Conservation (phyloP, 768 basidiomycete species). For the button mushroom (Agaricus bisporus) region DNA sequence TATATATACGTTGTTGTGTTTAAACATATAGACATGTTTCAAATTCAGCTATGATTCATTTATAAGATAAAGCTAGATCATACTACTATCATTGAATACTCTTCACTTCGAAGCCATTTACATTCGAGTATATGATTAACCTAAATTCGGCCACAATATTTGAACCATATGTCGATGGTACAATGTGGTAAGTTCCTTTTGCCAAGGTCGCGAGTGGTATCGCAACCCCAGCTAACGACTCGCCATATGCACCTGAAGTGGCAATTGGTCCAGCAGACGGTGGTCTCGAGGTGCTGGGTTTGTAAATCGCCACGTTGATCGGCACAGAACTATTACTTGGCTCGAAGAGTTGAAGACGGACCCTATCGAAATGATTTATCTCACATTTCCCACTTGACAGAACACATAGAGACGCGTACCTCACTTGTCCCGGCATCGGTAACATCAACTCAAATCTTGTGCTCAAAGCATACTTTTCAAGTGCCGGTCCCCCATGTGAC, state of each 20-base stretch:
- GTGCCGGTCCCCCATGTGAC: conserved; percentile 68
- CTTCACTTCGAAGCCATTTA: conserved; percentile 20
- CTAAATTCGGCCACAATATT: conserved; percentile 52
- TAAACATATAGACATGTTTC: not conserved
- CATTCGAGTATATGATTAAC: conserved; percentile 54
- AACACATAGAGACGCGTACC: conserved; percentile 32
- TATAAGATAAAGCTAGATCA: too few species aligned
- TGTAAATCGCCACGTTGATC: conserved; percentile 55
- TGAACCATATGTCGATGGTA: conserved; percentile 70
- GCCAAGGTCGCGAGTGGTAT: conserved; percentile 46
- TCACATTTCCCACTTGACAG: not conserved
- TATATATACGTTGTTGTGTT: not conserved
- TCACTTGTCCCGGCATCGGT: conserved; percentile 45
- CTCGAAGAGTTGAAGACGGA: conserved; percentile 60
- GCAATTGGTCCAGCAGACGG: conserved; percentile 30
- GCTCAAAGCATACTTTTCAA: conserved; percentile 57
- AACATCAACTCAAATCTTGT: conserved; percentile 63
- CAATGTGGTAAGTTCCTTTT: conserved; percentile 61
- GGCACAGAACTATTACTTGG: conserved; percentile 34
- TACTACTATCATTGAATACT: not conserved
- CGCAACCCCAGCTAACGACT: conserved; percentile 65
- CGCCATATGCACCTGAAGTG: conserved; percentile 80
- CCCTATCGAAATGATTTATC: conserved; percentile 29
- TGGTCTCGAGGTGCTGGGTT: conserved; percentile 24
- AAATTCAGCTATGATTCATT: too few species aligned